phyloP scores from a whole-genome alignment of 1,284 basidiomycete species.

The Pholiota adiposa region DNA sequence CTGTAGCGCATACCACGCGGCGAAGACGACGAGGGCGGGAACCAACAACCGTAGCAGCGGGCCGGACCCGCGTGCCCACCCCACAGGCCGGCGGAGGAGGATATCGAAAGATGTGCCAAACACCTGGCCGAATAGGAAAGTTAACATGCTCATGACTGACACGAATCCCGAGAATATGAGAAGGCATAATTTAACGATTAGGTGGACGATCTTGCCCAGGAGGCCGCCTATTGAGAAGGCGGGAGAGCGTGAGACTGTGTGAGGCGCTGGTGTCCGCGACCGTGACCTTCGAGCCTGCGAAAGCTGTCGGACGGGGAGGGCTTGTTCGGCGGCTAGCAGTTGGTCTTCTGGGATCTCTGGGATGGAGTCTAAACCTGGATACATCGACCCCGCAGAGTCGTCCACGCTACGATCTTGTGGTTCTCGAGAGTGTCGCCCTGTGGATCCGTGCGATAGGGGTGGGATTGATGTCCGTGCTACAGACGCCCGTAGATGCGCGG shows the following conservation, averaged over 20 bases:
- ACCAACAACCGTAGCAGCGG: slow-evolving; percentile 42
- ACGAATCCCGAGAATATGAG: slow-evolving; percentile 30
- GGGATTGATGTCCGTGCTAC: slow-evolving; percentile 29
- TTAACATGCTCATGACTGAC: slow-evolving; percentile 37
- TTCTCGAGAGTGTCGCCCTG: slow-evolving; percentile 29
- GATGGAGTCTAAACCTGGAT: slow-evolving; percentile 60
- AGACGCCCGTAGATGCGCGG: slow-evolving; percentile 39
- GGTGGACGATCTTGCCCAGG: slow-evolving; percentile 38
- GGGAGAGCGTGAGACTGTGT: slow-evolving; percentile 11
- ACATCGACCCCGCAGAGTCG: slow-evolving; percentile 47
- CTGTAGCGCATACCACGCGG: slow-evolving; percentile 45
- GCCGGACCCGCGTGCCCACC: slow-evolving; percentile 37
- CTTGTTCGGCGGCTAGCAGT: slow-evolving; percentile 22
- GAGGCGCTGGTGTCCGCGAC: slow-evolving; percentile 29
- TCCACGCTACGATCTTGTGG: slow-evolving; percentile 38
- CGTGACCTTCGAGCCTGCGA: slow-evolving; percentile 22
- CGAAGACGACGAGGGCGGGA: slow-evolving; percentile 43
- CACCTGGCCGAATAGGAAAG: slow-evolving; percentile 45
- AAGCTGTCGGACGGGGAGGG: slow-evolving; percentile 31
- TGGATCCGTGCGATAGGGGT: slow-evolving; percentile 35
- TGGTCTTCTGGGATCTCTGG: slow-evolving; percentile 57
- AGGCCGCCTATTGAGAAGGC: slow-evolving; percentile 41
- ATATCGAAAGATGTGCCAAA: slow-evolving; percentile 50
- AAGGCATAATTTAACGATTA: slow-evolving; percentile 25
- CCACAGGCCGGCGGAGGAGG: slow-evolving; percentile 48